Conservation (phyloP, 2,329 filamentous ascomycete genomes). For the Penicillium griseofulvum region DNA sequence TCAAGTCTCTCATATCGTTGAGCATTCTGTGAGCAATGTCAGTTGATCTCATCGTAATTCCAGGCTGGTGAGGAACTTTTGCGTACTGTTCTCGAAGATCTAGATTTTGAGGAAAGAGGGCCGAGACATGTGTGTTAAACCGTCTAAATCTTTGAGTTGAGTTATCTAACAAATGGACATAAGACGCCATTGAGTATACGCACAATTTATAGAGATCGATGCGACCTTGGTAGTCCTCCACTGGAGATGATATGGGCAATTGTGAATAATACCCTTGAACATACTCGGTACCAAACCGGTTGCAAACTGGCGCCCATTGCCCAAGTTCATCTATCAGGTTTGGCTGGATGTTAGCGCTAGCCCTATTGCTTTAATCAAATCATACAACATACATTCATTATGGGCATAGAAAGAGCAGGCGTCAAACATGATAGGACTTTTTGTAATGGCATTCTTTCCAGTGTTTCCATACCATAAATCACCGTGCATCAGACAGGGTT, state of each 20-base stretch:
- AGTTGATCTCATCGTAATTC: not conserved
- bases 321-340: not conserved
- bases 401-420: not conserved
- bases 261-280: not conserved
- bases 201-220: not conserved
- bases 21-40: not conserved
- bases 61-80: not conserved
- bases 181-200: not conserved
- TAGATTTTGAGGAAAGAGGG: not conserved
- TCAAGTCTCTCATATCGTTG: not conserved
- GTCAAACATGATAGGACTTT: not conserved
- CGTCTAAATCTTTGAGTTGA: not conserved
- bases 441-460: not conserved
- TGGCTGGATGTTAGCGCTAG: not conserved
- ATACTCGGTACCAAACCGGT: not conserved
- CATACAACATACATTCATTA: not conserved
- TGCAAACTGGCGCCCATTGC: not conserved
- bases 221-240: not conserved
- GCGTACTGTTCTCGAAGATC: not conserved
- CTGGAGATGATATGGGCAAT: not conserved
- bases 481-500: not conserved
- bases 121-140: not conserved
- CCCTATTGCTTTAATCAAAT: not conserved
- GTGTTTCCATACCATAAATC: not conserved
- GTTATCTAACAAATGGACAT: not conserved